Evolutionary conservation across 2,329 filamentous ascomycete genomes (phyloP).

Genomic region (Colletotrichum sp.): DNA sequence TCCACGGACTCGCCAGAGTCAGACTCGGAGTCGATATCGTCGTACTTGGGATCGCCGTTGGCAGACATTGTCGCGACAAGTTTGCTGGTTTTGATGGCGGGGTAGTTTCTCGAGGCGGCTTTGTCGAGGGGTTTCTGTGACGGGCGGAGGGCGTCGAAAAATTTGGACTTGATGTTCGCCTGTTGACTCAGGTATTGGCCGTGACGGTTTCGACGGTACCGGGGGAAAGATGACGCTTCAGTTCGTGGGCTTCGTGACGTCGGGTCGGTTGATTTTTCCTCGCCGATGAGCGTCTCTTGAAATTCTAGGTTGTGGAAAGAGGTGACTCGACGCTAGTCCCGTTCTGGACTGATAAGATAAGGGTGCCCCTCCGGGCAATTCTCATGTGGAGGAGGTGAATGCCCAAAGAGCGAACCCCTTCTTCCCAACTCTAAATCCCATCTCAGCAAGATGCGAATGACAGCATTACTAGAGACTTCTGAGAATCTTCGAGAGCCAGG

Average conservation of each 20-base stretch:
- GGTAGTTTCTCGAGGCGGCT: slow-evolving; percentile 30
- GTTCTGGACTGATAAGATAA: slow-evolving; percentile 35
- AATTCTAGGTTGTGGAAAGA: slow-evolving; percentile 39
- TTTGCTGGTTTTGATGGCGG: slow-evolving; percentile 27
- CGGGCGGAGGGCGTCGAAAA: slow-evolving; percentile 9
- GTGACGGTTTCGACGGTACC: neutral
- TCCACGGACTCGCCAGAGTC: slow-evolving; percentile 70
- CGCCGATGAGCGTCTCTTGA: slow-evolving; percentile 40
- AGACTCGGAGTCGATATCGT: slow-evolving; percentile 77
- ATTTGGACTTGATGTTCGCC: neutral
- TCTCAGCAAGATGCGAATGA: neutral
- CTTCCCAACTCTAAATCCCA: neutral
- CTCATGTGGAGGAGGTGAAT: slow-evolving; percentile 13
- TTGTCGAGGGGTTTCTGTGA: slow-evolving; percentile 12
- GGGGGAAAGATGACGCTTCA: slow-evolving; percentile 8
- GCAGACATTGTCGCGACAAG: slow-evolving; percentile 50
- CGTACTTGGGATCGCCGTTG: slow-evolving; percentile 67
- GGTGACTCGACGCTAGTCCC: slow-evolving; percentile 45
- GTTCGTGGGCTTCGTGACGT: slow-evolving; percentile 21
- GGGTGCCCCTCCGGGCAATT: slow-evolving; percentile 18
- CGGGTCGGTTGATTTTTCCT: slow-evolving; percentile 35
- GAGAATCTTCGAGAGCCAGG: neutral
- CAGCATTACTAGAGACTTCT: neutral
- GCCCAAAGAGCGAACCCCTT: neutral
- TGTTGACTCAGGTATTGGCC: neutral